phyloP scores from a whole-genome alignment of 176 grass and related monocot genomes.

The Miscanthus lutarioriparius region DNA sequence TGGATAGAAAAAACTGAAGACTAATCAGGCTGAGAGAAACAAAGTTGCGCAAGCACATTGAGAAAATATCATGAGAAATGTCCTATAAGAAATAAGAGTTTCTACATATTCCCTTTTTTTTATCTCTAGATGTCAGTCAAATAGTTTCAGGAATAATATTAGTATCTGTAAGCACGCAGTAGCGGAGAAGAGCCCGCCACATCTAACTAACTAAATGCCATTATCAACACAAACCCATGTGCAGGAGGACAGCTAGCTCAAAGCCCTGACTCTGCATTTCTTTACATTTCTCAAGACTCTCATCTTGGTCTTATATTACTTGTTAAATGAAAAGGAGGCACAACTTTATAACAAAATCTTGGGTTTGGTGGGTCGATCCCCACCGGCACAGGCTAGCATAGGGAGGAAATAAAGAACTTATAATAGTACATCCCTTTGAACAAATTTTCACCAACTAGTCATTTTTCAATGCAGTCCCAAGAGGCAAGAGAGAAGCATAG shows the following conservation, averaged over 20 bases:
- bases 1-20: too few relatives aligned
- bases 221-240: conserved; percentile 36
- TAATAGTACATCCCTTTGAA: conserved; percentile 3
- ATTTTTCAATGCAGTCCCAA: conserved; percentile 38
- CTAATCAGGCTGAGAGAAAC: background rate
- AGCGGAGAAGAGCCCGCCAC: background rate
- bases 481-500: background rate
- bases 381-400: conserved; percentile 40
- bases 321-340: conserved; percentile 35
- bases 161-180: background rate
- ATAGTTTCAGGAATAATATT: background rate
- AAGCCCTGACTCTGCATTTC: conserved; percentile 18
- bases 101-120: background rate
- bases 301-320: conserved; percentile 40
- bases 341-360: conserved; percentile 31
- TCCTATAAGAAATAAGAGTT: background rate
- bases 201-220: conserved; percentile 23
- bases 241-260: conserved; percentile 41
- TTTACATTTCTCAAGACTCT: conserved; percentile 24
- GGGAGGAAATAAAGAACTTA: conserved; percentile 30
- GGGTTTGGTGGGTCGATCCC: conserved; percentile 48
- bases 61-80: background rate
- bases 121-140: background rate
- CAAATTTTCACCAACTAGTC: conserved; percentile 36
- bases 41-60: background rate